Conservation (phyloP, 2,329 filamentous ascomycete species). For the Diaporthe sp. region DNA sequence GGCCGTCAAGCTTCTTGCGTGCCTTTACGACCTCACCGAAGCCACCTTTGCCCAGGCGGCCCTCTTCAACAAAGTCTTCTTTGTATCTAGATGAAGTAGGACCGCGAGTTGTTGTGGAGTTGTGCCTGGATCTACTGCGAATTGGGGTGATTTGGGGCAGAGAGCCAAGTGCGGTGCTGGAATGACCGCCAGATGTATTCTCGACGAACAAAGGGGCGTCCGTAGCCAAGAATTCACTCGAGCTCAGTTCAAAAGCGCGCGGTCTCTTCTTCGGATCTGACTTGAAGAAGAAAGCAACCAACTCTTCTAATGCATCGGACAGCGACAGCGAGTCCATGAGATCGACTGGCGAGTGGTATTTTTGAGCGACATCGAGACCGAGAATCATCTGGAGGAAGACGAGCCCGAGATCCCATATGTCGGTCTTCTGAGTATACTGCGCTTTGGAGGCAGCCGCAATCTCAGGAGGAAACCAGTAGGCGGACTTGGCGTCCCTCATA, state of each 20-base stretch:
- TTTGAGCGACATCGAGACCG: constrained; percentile 81
- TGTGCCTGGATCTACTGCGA: constrained; percentile 66
- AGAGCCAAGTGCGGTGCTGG: constrained; percentile 51
- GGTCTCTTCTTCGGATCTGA: constrained; percentile 86
- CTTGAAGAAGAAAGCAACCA: constrained; percentile 88
- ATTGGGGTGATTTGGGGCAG: constrained; percentile 58
- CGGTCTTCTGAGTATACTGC: constrained; percentile 82
- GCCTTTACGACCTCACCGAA: constrained; percentile 98
- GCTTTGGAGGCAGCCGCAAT: constrained; percentile 73
- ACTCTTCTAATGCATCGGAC: constrained; percentile 82
- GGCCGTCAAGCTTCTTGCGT: constrained; percentile 91
- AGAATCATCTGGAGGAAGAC: constrained; percentile 96
- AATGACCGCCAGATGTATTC: constrained; percentile 56
- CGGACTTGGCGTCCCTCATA: constrained; percentile 76
- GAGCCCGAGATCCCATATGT: constrained; percentile 95
- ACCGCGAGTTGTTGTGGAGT: constrained; percentile 68
- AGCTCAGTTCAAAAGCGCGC: constrained; percentile 81
- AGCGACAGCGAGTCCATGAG: constrained; percentile 80
- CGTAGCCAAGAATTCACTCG: constrained; percentile 76
- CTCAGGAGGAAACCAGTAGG: constrained; percentile 88
- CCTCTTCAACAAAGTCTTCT: constrained; percentile 92
- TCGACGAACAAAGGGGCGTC: constrained; percentile 72
- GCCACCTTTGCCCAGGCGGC: constrained; percentile 89
- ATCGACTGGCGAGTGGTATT: constrained; percentile 83
- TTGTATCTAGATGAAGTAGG: constrained; percentile 80